A percentile compares a stretch with the other conserved stretches of the same genome.
Evolutionary conservation across 768 basidiomycete genomes (phyloP).

Genomic region (Amanita molliuscula): DNA sequence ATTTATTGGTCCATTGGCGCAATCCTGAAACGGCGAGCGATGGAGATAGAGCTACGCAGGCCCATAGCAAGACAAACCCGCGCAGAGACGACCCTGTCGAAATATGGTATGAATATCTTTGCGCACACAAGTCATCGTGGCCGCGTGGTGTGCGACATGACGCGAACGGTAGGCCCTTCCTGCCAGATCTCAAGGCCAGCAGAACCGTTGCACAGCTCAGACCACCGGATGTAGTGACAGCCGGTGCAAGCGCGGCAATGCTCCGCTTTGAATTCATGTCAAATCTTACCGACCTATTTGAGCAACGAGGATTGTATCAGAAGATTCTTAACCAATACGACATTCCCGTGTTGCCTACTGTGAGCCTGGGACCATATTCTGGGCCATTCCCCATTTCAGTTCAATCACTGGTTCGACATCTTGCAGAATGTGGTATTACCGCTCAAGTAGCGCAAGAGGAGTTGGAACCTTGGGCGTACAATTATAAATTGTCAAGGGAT

Average conservation of each 20-base stretch:
- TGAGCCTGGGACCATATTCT: slow-evolving; percentile 20
- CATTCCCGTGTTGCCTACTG: slow-evolving; percentile 22
- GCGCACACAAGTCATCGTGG: slow-evolving; percentile 33
- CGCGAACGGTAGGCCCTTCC: slow-evolving; percentile 22
- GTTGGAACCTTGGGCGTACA: slow-evolving; percentile 16
- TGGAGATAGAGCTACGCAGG: not conserved
- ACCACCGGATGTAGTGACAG: slow-evolving; percentile 22
- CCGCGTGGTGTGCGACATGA: slow-evolving; percentile 37
- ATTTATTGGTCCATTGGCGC: slow-evolving; percentile 32
- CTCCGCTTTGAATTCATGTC: slow-evolving; percentile 27
- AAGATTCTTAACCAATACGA: slow-evolving; percentile 23
- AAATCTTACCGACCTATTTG: slow-evolving; percentile 28
- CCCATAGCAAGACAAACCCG: slow-evolving; percentile 26
- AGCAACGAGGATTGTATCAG: slow-evolving; percentile 27
- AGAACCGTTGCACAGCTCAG: slow-evolving; percentile 39
- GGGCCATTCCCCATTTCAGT: slow-evolving; percentile 20
- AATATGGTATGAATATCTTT: slow-evolving; percentile 34
- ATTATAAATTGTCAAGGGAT: slow-evolving; percentile 6
- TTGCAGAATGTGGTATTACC: slow-evolving; percentile 30
- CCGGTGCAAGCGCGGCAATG: slow-evolving; percentile 14
- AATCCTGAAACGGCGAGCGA: slow-evolving; percentile 19
- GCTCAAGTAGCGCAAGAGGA: slow-evolving; percentile 15
- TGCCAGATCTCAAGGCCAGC: slow-evolving; percentile 35
- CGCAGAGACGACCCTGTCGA: slow-evolving; percentile 36
- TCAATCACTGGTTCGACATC: slow-evolving; percentile 28